A percentile compares a stretch with the other conserved stretches of the same genome.
Conservation (phyloP, 345 rosid genomes). For the Aquilaria yunnanensis region DNA sequence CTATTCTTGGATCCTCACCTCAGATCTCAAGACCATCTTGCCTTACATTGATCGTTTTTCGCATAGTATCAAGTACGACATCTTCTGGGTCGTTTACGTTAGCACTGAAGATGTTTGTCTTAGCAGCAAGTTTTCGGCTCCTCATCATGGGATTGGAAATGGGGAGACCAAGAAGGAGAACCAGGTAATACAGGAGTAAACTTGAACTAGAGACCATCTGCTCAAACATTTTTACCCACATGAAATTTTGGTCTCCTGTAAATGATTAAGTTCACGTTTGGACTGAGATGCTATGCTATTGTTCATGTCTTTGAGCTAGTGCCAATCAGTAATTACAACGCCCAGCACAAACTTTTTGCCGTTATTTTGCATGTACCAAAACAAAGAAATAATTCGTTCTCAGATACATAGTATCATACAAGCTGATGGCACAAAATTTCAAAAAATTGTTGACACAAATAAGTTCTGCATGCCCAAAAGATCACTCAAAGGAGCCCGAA, state of each 20-base stretch:
- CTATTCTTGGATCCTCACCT: constrained; percentile 41
- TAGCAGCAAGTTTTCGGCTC: constrained; percentile 2
- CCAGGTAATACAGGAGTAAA: constrained; percentile 15
- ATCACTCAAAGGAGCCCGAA: too few species aligned
- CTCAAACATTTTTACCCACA: background rate
- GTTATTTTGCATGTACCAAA: too few species aligned
- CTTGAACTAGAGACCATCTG: too few species aligned
- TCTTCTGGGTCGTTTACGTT: constrained; percentile 42
- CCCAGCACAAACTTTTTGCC: too few species aligned
- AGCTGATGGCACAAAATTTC: too few species aligned
- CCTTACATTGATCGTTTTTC: constrained; percentile 28
- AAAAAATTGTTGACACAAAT: too few species aligned
- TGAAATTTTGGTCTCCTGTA: background rate
- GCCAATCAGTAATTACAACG: too few species aligned
- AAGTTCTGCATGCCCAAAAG: too few species aligned
- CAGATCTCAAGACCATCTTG: constrained; percentile 23
- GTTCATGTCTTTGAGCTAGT: too few species aligned
- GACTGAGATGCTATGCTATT: too few species aligned
- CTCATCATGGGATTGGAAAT: constrained; percentile 7
- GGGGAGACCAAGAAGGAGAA: constrained; percentile 14
- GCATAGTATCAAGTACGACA: constrained; percentile 35
- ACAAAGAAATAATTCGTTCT: too few species aligned
- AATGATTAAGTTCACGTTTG: background rate
- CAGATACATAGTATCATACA: too few species aligned
- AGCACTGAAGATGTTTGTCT: constrained; percentile 15